These are phyloP conservation scores for Aplosporella prunicola DNA, from an alignment of 2,329 filamentous ascomycete genomes.

Conservation along the genomic window DNA sequence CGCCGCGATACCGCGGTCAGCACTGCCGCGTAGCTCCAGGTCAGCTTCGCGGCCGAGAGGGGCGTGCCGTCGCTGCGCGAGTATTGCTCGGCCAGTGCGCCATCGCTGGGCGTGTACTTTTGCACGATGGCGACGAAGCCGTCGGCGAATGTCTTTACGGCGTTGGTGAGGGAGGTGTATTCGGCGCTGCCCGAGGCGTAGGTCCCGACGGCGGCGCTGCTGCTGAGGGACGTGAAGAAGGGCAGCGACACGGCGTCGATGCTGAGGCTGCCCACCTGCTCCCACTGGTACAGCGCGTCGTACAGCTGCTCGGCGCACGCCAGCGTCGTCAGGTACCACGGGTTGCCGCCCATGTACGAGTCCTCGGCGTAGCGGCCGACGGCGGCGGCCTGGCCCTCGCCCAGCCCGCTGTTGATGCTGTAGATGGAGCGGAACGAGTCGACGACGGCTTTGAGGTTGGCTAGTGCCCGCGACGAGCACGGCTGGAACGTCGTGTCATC, in stretches of 20 bases:
- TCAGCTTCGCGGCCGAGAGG: slow-evolving; percentile 33
- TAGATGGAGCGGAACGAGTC: slow-evolving; percentile 27
- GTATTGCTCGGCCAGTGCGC: slow-evolving; percentile 36
- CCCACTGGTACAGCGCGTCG: slow-evolving; percentile 10
- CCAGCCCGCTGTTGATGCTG: slow-evolving; percentile 27
- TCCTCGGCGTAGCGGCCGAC: slow-evolving; percentile 37
- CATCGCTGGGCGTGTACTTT: slow-evolving; percentile 29
- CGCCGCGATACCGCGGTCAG: slow-evolving; percentile 14
- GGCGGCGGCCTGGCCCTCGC: slow-evolving; percentile 19
- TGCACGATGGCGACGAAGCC: slow-evolving; percentile 33
- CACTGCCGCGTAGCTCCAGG: slow-evolving; percentile 38
- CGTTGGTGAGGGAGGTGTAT: slow-evolving; percentile 19
- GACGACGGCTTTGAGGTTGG: slow-evolving; percentile 25
- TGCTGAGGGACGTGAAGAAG: slow-evolving; percentile 7
- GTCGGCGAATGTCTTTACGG: slow-evolving; percentile 25
- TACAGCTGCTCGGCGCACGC: slow-evolving; percentile 8
- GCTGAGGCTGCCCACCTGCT: slow-evolving; percentile 2
- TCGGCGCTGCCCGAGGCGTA: slow-evolving; percentile 1
- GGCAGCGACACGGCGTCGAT: slow-evolving; percentile 4
- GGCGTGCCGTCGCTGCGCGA: slow-evolving; percentile 30
- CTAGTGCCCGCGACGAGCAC: slow-evolving; percentile 28
- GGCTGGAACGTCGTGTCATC: slow-evolving; percentile 34
- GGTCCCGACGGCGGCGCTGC: slow-evolving; percentile 4
- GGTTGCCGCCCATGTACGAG: slow-evolving; percentile 32
- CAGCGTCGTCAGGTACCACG: slow-evolving; percentile 21